A percentile compares a stretch with the other conserved stretches of the same genome.
These are phyloP conservation scores for Euphorbia pulcherrima DNA, from an alignment of 345 rosid species.

Conservation along the genomic window DNA sequence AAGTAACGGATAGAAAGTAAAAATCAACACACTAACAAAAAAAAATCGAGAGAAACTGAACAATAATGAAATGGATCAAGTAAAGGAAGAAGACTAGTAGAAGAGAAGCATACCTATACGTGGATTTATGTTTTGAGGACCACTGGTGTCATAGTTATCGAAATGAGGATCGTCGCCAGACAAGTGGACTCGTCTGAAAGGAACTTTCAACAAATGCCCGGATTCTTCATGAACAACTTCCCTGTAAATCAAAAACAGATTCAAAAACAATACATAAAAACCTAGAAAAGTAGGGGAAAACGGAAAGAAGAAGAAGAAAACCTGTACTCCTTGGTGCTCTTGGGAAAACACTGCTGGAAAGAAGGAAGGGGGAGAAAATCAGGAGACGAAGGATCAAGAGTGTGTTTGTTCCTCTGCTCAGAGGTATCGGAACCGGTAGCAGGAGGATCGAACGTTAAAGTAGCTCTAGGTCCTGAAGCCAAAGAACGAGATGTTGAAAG, in stretches of 20 bases:
- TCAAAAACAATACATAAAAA: neutral
- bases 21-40: no score
- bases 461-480: constrained; percentile 41
- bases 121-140: constrained; percentile 82
- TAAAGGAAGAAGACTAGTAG: neutral
- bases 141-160: constrained; percentile 92
- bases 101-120: constrained; percentile 46
- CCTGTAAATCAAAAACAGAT: constrained; percentile 32
- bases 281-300: neutral
- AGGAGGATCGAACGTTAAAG: constrained; percentile 77
- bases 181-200: constrained; percentile 78
- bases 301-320: constrained; percentile 2
- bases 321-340: constrained; percentile 78
- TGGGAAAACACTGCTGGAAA: constrained; percentile 86
- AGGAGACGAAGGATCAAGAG: constrained; percentile 82
- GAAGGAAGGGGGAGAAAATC: constrained; percentile 86
- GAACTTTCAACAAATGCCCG: constrained; percentile 83
- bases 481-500: constrained; percentile 6
- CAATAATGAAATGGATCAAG: constrained; percentile 1
- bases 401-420: constrained; percentile 56
- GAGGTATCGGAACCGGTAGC: constrained; percentile 45
- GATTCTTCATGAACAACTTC: constrained; percentile 78
- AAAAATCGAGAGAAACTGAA: neutral
- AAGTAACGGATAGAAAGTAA: no score
- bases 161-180: constrained; percentile 81